Base-by-base conservation (phyloP, 2,329 filamentous ascomycete species). In the Aureobasidium sp. region DNA sequence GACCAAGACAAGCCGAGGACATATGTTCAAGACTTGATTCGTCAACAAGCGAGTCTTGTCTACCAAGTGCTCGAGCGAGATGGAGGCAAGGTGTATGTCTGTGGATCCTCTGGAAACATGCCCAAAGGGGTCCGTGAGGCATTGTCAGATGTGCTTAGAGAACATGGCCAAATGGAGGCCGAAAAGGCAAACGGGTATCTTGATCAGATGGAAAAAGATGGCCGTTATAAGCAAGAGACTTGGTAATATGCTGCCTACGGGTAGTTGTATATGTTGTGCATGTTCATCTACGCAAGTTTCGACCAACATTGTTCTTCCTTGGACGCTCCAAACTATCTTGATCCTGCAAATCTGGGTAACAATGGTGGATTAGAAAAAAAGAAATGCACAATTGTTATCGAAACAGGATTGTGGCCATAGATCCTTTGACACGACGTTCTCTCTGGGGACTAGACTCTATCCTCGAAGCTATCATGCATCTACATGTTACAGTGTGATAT, bases 41-140 rank as follows among this genome's bases (percentile, higher is more conserved):
- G 79, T 1, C 75, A 82, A 65, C 74, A 85, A 33, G 76, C 75
- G 2, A 67, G 68, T 8, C 66, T 77, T 14, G 77, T 87, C 1
- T 82, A 78, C 67, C 70, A 77, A 15, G 70, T 82, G n/a, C 70
- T 89, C 5, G 73, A 78, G 39, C 75, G 79, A 39, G 69, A 76
- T 14, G 67, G 73, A 0, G 86, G 85, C 0, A 78, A 83, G 15
- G 77, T 85, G 0, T 83, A 80, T 66, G 76, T 85, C 22, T 85
- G 82, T 67, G 83, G 82, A 14, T 83, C 82, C 0, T 87, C 85
- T 0, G 87, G 87, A 0, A 82, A 81, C 63, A 90, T 90, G 87
- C 87, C 87, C 1, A 83, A 85, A 68, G 85, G 84, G 12, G 84
- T 90, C 1, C 77, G 86, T 19, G 82, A 85, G 69, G 85, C 86